Percentiles rank a stretch among this genome's conserved stretches.
Conservation (phyloP, 495 filamentous ascomycete genomes). For the Letharia lupina region DNA sequence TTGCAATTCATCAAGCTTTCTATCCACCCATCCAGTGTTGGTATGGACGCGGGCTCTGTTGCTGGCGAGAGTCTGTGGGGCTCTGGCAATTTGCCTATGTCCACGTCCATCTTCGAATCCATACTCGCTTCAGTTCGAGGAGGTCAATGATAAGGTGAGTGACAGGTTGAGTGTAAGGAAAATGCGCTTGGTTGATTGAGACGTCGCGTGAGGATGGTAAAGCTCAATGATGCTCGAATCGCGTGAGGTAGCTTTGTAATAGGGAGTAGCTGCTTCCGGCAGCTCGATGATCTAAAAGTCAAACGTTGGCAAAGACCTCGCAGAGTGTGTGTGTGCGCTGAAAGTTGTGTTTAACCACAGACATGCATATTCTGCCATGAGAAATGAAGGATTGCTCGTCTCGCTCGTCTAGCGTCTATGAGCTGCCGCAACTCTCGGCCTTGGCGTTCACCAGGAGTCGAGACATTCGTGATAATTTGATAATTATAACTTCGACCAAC, state of each 20-base stretch:
- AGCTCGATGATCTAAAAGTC: neutral
- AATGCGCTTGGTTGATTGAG: neutral
- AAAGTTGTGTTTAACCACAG: neutral
- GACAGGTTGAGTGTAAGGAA: neutral
- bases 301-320: neutral
- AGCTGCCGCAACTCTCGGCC: neutral
- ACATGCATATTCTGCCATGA: neutral
- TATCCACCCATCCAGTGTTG: conserved; percentile 95
- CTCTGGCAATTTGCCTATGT: conserved; percentile 67
- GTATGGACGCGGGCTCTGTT: conserved; percentile 78
- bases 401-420: neutral
- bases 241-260: neutral
- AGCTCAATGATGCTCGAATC: neutral
- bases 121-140: conserved; percentile 38
- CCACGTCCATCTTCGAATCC: conserved; percentile 99
- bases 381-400: neutral
- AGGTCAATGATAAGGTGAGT: neutral
- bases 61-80: conserved; percentile 64
- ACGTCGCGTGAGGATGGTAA: conserved; percentile 2
- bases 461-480: too few species aligned
- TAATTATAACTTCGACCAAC: neutral
- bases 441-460: neutral
- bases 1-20: conserved; percentile 98
- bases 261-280: neutral
- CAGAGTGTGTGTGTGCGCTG: neutral